Conservation (phyloP, 805 yeast species). For the Yarrowia yakushimensis region DNA sequence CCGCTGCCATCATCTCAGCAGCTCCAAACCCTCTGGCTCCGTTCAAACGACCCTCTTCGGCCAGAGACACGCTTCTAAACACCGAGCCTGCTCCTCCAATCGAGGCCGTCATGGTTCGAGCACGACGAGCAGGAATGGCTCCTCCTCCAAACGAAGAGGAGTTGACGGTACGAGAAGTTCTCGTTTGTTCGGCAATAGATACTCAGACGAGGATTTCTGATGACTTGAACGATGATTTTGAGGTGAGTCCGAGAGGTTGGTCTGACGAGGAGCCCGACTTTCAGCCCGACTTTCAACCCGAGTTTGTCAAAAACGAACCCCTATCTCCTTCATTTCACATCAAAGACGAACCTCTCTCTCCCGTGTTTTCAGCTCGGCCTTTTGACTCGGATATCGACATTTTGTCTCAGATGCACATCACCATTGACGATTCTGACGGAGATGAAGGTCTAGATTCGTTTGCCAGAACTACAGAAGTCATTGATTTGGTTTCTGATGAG, state of each 20-base stretch:
- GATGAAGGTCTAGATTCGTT: constrained; percentile 7
- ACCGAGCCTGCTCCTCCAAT: background rate
- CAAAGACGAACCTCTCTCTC: background rate
- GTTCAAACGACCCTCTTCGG: background rate
- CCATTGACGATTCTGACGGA: background rate
- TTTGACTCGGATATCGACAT: background rate
- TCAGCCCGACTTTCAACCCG: background rate
- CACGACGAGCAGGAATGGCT: background rate
- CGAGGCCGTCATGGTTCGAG: background rate
- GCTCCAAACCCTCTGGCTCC: constrained; percentile 11
- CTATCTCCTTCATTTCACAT: background rate
- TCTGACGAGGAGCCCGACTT: too few relatives aligned
- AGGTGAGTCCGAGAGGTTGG: background rate
- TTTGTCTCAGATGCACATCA: background rate
- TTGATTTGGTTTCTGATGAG: background rate
- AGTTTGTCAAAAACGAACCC: background rate
- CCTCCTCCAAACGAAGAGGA: background rate
- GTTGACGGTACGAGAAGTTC: background rate
- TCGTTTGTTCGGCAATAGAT: background rate
- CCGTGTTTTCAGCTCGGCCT: background rate
- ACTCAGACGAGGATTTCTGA: background rate
- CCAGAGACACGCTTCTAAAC: background rate
- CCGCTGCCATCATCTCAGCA: background rate
- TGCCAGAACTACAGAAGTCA: background rate
- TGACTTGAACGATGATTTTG: background rate